Base-by-base conservation (phyloP, 805 yeast species). In the Barnettozyma sp. region DNA sequence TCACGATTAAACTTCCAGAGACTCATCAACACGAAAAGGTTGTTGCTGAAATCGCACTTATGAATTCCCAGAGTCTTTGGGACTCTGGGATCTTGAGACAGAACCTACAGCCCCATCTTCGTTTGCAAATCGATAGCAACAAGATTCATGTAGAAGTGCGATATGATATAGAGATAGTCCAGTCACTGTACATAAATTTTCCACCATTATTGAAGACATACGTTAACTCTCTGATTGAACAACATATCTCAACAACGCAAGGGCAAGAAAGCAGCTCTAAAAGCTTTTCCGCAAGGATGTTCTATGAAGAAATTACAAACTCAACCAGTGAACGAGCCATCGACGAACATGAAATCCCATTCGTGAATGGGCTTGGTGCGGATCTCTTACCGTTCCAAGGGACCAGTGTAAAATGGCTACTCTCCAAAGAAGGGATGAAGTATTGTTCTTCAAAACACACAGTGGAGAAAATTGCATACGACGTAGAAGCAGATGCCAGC, bases 351-450 rank as follows among this genome's bases (percentile, higher is more conserved):
- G 32, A n/a, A n/a, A n/a, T 38, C 7, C 43, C 48, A 2, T 58
- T 62, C 15, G 58, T 69, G 3, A 67, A 71, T 0, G 71, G 66
- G 25, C 49, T 73, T 6, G 67, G 62, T 8, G 62, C 73, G 0
- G 57, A 58, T 11, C 53, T 73, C 7, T 49, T 72, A 18, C 57
- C 58, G 3, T 78, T 76, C 41, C 86, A 78, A 50, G 62, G 60
- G 5, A 68, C 65, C 28, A 66, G 82, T 3, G 64, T 78, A 2
- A 54, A 59, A 13, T 78, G 86, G 86, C 56, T 78, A 48, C 54
- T 78, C 5, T 42, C 55, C 0, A 66, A 62, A 40, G 86, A 78
- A 49, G 65, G 72, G 27, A 65, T 64, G 5, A 20, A 27, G 9
- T 67, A 64, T 36, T 55, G 64, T 40, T 44, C 48, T 22, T 31